Evolutionary conservation across 495 filamentous ascomycete species (phyloP).

Genomic region (Tetracladium setigerum): DNA sequence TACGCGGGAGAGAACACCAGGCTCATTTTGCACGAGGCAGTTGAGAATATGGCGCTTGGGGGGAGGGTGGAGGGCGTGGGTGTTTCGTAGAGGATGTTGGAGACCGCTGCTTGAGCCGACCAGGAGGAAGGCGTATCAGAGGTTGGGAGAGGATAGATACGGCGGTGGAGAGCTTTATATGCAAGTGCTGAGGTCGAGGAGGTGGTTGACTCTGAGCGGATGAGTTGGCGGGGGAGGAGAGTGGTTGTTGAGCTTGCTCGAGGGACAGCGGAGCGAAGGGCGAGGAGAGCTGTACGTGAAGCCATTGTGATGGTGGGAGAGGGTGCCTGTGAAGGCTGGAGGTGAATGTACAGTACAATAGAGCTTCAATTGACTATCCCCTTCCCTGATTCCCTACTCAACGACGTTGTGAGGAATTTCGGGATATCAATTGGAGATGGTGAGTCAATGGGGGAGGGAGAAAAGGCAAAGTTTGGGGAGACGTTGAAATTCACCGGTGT

Average conservation of each 20-base stretch:
- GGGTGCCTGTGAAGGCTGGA: conserved; percentile 6
- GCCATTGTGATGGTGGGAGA: conserved; percentile 30
- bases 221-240: conserved; percentile 4
- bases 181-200: conserved; percentile 88
- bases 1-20: conserved; percentile 90
- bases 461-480: too few species aligned
- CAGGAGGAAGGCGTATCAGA: conserved; percentile 62
- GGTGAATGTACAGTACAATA: too few species aligned
- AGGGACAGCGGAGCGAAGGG: conserved; percentile 31
- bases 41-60: conserved; percentile 94
- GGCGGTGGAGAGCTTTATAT: conserved; percentile 95
- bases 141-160: conserved; percentile 74
- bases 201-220: conserved; percentile 26
- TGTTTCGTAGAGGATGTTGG: conserved; percentile 97
- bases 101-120: conserved; percentile 93
- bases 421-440: too few species aligned
- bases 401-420: too few species aligned
- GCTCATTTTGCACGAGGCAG: conserved; percentile 98
- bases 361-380: too few species aligned
- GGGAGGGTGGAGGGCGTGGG: conserved; percentile 75
- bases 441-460: too few species aligned
- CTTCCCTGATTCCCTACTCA: too few species aligned
- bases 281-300: conserved; percentile 29
- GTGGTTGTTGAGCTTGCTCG: conserved; percentile 24
- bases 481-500: too few species aligned